Conservation (phyloP, 73 alveolate genomes). For the Paramecium sexaurelia region DNA sequence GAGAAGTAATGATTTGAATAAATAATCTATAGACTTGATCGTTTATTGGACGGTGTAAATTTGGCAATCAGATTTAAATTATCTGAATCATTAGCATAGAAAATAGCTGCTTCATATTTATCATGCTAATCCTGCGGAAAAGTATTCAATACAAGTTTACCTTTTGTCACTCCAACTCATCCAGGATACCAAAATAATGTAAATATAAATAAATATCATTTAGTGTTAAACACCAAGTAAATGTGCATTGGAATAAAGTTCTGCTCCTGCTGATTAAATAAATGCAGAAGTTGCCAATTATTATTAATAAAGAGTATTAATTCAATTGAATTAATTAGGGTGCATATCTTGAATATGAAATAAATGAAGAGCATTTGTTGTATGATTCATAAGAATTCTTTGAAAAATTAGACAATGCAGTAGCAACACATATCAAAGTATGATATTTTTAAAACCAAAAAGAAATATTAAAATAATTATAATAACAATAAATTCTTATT, state of each 20-base stretch:
- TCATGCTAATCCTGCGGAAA: slow-evolving; percentile 47
- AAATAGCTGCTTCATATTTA: neutral
- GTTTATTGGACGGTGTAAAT: slow-evolving; percentile 45
- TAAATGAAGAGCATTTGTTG: slow-evolving; percentile 38
- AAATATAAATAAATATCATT: neutral
- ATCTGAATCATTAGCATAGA: slow-evolving; percentile 9
- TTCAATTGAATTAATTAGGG: neutral
- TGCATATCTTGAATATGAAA: slow-evolving; percentile 4
- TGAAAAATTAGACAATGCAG: slow-evolving; percentile 13
- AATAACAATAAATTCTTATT: neutral
- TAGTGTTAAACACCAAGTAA: slow-evolving; percentile 29
- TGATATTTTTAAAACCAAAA: slow-evolving; percentile 1
- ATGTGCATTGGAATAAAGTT: slow-evolving; percentile 8
- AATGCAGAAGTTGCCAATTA: slow-evolving; percentile 41
- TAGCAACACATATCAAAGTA: slow-evolving; percentile 44
- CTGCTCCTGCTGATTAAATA: neutral
- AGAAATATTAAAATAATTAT: neutral
- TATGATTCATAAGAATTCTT: slow-evolving; percentile 35
- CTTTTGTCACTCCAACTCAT: slow-evolving; percentile 41
- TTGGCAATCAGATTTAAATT: slow-evolving; percentile 30
- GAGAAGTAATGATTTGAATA: neutral
- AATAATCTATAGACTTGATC: slow-evolving; percentile 12
- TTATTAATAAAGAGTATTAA: neutral
- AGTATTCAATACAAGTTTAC: slow-evolving; percentile 36
- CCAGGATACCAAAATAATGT: slow-evolving; percentile 47